Base-by-base conservation (phyloP, 2,329 filamentous ascomycete genomes). In the Fusarium algeriense region DNA sequence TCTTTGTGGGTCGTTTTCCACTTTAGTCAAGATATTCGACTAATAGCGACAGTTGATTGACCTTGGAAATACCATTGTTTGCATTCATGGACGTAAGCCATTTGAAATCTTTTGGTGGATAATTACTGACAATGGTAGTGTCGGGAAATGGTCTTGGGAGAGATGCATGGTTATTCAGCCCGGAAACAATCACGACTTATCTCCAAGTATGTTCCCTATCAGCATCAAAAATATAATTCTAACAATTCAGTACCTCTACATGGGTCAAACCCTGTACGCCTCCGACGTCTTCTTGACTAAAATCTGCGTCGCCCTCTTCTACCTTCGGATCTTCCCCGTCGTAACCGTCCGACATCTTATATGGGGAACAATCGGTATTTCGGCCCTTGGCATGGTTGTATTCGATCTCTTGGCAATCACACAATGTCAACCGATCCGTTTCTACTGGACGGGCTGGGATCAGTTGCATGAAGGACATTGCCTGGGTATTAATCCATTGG, bases 271-370 rank as follows among this genome's bases (percentile, higher is more conserved):
- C 6, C 11, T 69, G 5, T 68, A 69, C 17, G 65, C 66, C 11
- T 44, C 64, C 3, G 59, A 68, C 0, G 40, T 64, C 0, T 64
- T 67, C 2, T 20, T 37, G 1, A 53, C 58, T 19, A 69, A 69
- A 7, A 49, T 71, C 1, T 56, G 54, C 5, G n/a, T 71, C 13
- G 30, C 60, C 1, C 58, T 71, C 13, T 68, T 71, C 13, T 71
- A 59, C 15, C 67, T 71, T 7, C 67, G 69, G 5, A 68, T 71
- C 20, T 71, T 71, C 9, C 67, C 58, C 1, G 44, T 40, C 11
- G 28, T 7, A 13, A n/a, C 15, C 7, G 56, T 70, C 23, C 63
- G 37, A 7, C 50, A 30, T 5, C 10, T 65, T 0, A 40, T 71
- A 4, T 68, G 67, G 67, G 67, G 34, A 3, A 70, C 69, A 2